Base-by-base conservation (phyloP, 257 asterid species). In the Phtheirospermum japonicum region DNA sequence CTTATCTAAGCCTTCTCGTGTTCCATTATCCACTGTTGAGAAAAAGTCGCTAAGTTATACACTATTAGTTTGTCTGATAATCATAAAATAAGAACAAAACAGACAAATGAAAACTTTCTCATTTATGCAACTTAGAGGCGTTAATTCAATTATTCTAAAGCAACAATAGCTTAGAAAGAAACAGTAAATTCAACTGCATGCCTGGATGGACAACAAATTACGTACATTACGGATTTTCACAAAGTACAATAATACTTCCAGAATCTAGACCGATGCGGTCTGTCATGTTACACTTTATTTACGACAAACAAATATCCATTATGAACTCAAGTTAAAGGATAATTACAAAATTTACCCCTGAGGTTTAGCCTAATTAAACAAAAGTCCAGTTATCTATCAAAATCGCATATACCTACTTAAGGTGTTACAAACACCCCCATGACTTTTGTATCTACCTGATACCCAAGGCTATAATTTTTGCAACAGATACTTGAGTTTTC, bases 1-100 rank as follows among this genome's bases (percentile, higher is more conserved):
- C 73, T 92, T 92, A 67, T 92, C 99, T 64, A 92, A 74, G 51
- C 99, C 99, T 83, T 89, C 89, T 70, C 96, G 91, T 32, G 86
- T 80, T 67, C 99, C 99, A 57, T 92, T 89, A 75, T 92, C 97
- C 80, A 92, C 99, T 92, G 77, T 69, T 56, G 20, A 73, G 57
- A 74, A 80, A 42, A 32, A 45, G 18, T 23, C 46, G 13, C 46
- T 20, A 11, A 33, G 19, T 67, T 50, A 61, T 13, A 34, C 18
- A 48, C 9, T 42, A 43, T 61, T 20, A 11, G 61, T 46, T 59
- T 69, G 12, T 37, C 59, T 52, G 67, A 13, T 37, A 68, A 53
- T 48, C 60, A 54, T 20, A 10, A 37, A 63, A 54, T 31, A 59
- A 67, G 64, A 68, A 19, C 28, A 50, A 70, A n/a, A 54, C 60